A percentile compares a stretch with the other conserved stretches of the same genome.
Evolutionary conservation across 345 rosid species (phyloP).

Genomic region (Jatropha curcas): DNA sequence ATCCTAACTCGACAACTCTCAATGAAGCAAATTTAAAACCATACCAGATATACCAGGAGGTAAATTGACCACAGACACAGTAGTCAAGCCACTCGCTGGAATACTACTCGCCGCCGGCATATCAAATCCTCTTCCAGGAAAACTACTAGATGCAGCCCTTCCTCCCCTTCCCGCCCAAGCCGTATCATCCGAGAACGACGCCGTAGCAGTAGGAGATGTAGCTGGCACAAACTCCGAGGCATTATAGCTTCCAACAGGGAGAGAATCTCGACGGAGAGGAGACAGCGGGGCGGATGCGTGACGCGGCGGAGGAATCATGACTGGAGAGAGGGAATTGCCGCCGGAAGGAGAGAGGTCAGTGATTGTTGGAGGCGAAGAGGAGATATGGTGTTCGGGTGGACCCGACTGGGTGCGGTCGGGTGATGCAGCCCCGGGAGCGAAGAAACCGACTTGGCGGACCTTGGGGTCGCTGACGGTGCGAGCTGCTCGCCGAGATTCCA

Average conservation of each 20-base stretch:
- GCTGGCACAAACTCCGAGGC: conserved; percentile 25
- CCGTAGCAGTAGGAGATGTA: conserved; percentile 37
- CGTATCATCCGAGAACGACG: conserved; percentile 37
- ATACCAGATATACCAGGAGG: conserved; percentile 59
- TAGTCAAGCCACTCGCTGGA: conserved; percentile 62
- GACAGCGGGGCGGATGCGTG: conserved; percentile 49
- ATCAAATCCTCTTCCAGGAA: conserved; percentile 38
- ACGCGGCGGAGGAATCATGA: conserved; percentile 91
- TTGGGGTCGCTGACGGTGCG: conserved; percentile 81
- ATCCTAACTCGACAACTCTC: too few species aligned
- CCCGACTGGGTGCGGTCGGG: conserved; percentile 43
- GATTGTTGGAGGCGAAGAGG: conserved; percentile 31
- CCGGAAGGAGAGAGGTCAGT: conserved; percentile 41
- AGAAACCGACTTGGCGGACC: conserved; percentile 87
- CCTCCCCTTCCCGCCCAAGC: conserved; percentile 39
- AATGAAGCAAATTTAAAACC: neutral
- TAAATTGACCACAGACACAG: conserved; percentile 66
- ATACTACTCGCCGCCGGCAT: conserved; percentile 57
- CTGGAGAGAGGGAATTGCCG: conserved; percentile 72
- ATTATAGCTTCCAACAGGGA: conserved; percentile 15
- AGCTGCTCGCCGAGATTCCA: conserved; percentile 79
- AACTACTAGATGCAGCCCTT: conserved; percentile 29
- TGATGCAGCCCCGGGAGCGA: conserved; percentile 48
- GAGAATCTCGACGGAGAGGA: conserved; percentile 28
- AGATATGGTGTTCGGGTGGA: conserved; percentile 41